Evolutionary conservation across 495 filamentous ascomycete genomes (phyloP).

Genomic region (Daldinia childiae): DNA sequence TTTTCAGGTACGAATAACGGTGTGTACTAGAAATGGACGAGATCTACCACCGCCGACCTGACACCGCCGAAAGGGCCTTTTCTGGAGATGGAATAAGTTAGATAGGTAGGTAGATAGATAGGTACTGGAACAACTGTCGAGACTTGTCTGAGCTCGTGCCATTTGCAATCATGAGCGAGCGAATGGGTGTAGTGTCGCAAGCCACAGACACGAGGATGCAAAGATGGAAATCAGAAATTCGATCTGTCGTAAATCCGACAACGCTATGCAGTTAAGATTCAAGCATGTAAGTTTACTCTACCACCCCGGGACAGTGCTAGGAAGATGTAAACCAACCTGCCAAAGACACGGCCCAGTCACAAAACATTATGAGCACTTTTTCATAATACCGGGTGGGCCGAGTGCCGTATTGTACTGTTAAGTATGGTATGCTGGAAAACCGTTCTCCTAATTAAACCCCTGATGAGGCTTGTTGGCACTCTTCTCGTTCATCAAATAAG

Average conservation of each 20-base stretch:
- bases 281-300: slow-evolving; percentile 4
- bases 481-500: background rate
- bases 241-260: slow-evolving; percentile 8
- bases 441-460: slow-evolving; percentile 14
- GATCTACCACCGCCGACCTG: slow-evolving; percentile 24
- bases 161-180: slow-evolving; percentile 3
- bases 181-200: slow-evolving; percentile 24
- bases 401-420: background rate
- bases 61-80: slow-evolving; percentile 31
- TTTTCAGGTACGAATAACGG: slow-evolving; percentile 4
- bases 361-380: slow-evolving; percentile 4
- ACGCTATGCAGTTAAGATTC: slow-evolving; percentile 9
- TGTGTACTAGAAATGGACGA: slow-evolving; percentile 15
- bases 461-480: background rate
- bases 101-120: no score
- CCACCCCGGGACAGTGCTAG: slow-evolving; percentile 17
- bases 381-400: background rate
- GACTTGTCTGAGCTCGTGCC: slow-evolving; percentile 26
- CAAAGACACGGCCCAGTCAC: slow-evolving; percentile 33
- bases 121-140: slow-evolving; percentile 6
- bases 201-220: slow-evolving; percentile 26
- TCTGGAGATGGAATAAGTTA: background rate
- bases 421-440: background rate
- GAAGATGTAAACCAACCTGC: slow-evolving; percentile 27
- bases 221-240: slow-evolving; percentile 30